These are phyloP conservation scores for Fusarium tupiense DNA, from an alignment of 2,329 filamentous ascomycete species.

Conservation along the genomic window DNA sequence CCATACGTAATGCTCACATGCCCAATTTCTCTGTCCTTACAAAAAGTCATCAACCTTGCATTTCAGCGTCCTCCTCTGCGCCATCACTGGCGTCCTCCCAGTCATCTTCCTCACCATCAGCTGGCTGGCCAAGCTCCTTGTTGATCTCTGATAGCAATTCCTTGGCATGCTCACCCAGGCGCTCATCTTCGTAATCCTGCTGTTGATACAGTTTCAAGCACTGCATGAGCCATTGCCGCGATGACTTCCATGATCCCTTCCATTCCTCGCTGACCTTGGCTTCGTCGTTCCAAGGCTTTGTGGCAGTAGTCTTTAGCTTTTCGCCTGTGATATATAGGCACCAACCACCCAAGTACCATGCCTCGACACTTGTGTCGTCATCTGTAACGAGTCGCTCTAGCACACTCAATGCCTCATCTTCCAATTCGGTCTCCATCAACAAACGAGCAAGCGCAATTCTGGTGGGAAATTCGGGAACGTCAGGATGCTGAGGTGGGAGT, in stretches of 20 bases:
- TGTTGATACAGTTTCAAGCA: slow-evolving; percentile 81
- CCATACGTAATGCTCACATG: slow-evolving; percentile 38
- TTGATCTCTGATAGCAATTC: slow-evolving; percentile 75
- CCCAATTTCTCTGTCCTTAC: slow-evolving; percentile 25
- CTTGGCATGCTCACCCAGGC: slow-evolving; percentile 77
- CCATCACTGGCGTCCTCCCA: slow-evolving; percentile 64
- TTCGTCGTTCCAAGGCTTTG: slow-evolving; percentile 45
- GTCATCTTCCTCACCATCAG: slow-evolving; percentile 64
- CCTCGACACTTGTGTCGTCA: slow-evolving; percentile 93
- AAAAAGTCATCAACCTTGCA: slow-evolving; percentile 54
- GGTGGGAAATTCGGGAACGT: slow-evolving; percentile 85
- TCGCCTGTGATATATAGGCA: slow-evolving; percentile 83
- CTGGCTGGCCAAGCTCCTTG: slow-evolving; percentile 69
- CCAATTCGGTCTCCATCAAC: slow-evolving; percentile 89
- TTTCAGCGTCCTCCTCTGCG: slow-evolving; percentile 64
- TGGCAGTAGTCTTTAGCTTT: slow-evolving; percentile 61
- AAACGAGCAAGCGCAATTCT: slow-evolving; percentile 85
- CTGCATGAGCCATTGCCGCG: slow-evolving; percentile 84
- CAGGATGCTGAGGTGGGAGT: slow-evolving; percentile 74
- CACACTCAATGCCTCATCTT: slow-evolving; percentile 85
- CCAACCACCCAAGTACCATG: slow-evolving; percentile 97
- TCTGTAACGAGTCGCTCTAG: slow-evolving; percentile 85
- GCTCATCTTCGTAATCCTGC: slow-evolving; percentile 87
- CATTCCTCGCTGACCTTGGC: slow-evolving; percentile 58
- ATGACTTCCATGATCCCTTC: slow-evolving; percentile 74